Evolutionary conservation across 441 rosid genomes (phyloP), one percentile per base, ranked within the genome.

Genomic region (Corymbia calophylla): DNA sequence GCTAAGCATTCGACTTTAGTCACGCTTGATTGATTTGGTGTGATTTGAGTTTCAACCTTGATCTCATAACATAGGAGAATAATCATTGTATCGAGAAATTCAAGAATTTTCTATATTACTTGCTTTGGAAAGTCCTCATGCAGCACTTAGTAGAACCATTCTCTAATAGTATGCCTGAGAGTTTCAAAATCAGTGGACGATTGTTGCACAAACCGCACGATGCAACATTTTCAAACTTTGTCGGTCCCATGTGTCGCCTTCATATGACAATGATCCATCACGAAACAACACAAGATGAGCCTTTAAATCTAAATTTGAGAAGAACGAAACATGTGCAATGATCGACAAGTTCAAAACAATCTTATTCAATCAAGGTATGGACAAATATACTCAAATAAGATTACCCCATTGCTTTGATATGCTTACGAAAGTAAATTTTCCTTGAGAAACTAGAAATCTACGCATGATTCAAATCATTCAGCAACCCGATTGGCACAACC

Each of bases 401-500:
- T 32, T 53, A 21, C 64, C 23, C 54, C 48, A 6, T 47, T 32
- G 48, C 44, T 86, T 51, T 11, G 54, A 13, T 31, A 14, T 14
- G 19, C 35, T n/a, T 54, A 1, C 25, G 9, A 18, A 47, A 85
- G 25, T 18, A 7, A 21, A 73, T 62, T 62, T 62, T 85, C n/a
- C 3, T 53, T 25, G 39, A 27, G 14, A 60, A 68, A 60, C 10
- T 16, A 87, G 32, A 11, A 53, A 51, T 47, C 49, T 21, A 27
- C 19, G 80, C 82, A 29, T 44, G 62, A 23, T 88, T 93, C 89
- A 86, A 91, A 88, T 87, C 66, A 80, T 90, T 58, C 35, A 80
- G 56, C 88, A 31, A 29, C 81, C 68, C 60, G 86, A 92, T 91
- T 89, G 93, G 90, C 93, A 56, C 23, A 91, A 91, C 82, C 88